Evolutionary conservation across 805 yeast species (phyloP), one percentile per base, ranked within the genome.

Genomic region (Candida dendrica): DNA sequence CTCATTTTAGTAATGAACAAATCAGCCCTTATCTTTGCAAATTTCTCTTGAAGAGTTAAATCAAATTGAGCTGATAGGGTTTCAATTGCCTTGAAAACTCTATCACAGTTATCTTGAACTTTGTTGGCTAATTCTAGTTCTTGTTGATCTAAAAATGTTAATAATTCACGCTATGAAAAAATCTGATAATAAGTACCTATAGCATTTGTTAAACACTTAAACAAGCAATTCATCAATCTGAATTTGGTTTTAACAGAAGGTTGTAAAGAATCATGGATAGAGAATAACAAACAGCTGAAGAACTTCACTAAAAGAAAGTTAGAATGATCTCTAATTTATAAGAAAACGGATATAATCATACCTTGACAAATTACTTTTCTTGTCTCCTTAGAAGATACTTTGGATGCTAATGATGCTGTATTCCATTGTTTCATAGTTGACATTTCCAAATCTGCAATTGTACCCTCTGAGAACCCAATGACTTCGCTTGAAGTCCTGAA

Each of bases 381-480:
- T 0, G 38, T 37, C 7, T 45, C 41, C 0, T 9, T 11, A n/a
- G 45, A 24, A n/a, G 38, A 53, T 1, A 52, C 39, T 36, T 56
- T 64, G 41, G 53, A 44, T 4, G 59, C 42, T 13, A 66, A 40
- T 1, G 64, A 45, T 1, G 61, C 44, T 1, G 58, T 39, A 44
- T 69, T 70, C 74, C 74, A 70, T 10, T 67, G 41, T 14, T 49
- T 55, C 13, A 67, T 57, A 1, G 4, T 27, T 27, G 30, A 27
- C 13, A 5, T 27, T 13, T 27, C 30, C 30, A 27, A 27, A 27
- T 27, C 13, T 10, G 13, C 13, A 5, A 27, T 27, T 4, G 30
- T 27, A 11, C 13, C 13, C 10, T 27, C 30, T 11, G 30, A n/a
- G 13, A 27, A 27, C 30, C 13, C 30, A 10, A 13, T 4, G 13